A percentile compares a stretch with the other conserved stretches of the same genome.
Evolutionary conservation across 306 rosid species (phyloP).

Genomic region (Quercus ilex): DNA sequence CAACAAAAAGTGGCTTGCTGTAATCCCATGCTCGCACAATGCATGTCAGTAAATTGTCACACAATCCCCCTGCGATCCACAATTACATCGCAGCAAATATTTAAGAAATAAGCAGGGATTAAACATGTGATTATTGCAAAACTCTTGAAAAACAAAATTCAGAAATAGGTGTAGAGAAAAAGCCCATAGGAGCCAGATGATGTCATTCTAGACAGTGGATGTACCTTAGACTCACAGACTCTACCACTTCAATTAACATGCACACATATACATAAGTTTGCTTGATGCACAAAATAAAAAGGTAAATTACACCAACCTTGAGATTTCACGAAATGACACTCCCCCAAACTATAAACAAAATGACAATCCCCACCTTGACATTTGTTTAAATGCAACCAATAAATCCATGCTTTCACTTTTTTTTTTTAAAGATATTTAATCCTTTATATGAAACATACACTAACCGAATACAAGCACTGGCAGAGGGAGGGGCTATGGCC

Average conservation of each 20-base stretch:
- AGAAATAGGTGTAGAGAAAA: neutral
- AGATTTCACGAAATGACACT: too few species aligned
- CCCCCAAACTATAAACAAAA: too few species aligned
- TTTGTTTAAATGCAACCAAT: too few species aligned
- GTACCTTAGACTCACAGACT: neutral
- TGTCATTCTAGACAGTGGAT: neutral
- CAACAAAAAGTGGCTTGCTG: slow-evolving; percentile 69
- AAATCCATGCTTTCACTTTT: too few species aligned
- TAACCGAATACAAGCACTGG: too few species aligned
- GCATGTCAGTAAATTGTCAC: slow-evolving; percentile 81
- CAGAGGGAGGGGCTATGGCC: too few species aligned
- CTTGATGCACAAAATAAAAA: too few species aligned
- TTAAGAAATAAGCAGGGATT: neutral
- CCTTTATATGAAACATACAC: too few species aligned
- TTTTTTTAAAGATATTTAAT: too few species aligned
- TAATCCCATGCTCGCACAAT: slow-evolving; percentile 86
- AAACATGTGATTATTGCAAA: neutral
- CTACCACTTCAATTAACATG: neutral
- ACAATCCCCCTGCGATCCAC: slow-evolving; percentile 74
- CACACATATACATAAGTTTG: neutral
- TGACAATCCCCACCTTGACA: too few species aligned
- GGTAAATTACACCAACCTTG: too few species aligned
- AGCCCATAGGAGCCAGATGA: neutral
- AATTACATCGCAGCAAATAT: slow-evolving; percentile 8
- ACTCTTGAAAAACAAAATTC: neutral